phyloP scores from a whole-genome alignment of 164 flowering plant species.

The Warburgia ugandensis region DNA sequence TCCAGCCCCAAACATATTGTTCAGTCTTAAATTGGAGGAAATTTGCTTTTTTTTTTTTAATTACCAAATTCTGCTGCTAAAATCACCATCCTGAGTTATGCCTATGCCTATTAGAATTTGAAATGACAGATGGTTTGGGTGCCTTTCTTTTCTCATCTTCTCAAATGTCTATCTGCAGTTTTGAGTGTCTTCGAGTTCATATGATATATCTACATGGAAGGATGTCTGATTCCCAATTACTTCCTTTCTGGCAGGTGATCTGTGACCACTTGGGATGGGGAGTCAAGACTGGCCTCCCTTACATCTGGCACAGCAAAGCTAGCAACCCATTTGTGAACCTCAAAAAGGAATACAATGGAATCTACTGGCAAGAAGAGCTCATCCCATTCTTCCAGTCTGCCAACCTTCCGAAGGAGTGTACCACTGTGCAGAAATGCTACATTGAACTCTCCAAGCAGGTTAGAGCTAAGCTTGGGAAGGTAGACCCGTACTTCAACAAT shows the following conservation, averaged over 20 bases:
- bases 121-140: too few relatives aligned
- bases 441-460: constrained; percentile 38
- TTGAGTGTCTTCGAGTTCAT: neutral
- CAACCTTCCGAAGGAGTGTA: constrained; percentile 35
- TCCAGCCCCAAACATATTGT: too few relatives aligned
- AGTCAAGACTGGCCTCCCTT: constrained; percentile 42
- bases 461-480: constrained; percentile 34
- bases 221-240: neutral
- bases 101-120: too few relatives aligned
- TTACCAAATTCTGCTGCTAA: too few relatives aligned
- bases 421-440: constrained; percentile 44
- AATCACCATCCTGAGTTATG: too few relatives aligned
- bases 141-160: too few relatives aligned
- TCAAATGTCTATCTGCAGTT: too few relatives aligned
- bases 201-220: neutral
- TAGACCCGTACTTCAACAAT: constrained; percentile 44
- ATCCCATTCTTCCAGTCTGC: constrained; percentile 54
- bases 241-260: constrained; percentile 27
- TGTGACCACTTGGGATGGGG: constrained; percentile 48
- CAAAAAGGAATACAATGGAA: constrained; percentile 45
- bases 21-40: too few relatives aligned
- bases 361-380: constrained; percentile 47
- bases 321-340: constrained; percentile 60
- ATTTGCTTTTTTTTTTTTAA: too few relatives aligned
- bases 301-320: constrained; percentile 53